Conservation (phyloP, 768 basidiomycete genomes). For the Russula lepida region DNA sequence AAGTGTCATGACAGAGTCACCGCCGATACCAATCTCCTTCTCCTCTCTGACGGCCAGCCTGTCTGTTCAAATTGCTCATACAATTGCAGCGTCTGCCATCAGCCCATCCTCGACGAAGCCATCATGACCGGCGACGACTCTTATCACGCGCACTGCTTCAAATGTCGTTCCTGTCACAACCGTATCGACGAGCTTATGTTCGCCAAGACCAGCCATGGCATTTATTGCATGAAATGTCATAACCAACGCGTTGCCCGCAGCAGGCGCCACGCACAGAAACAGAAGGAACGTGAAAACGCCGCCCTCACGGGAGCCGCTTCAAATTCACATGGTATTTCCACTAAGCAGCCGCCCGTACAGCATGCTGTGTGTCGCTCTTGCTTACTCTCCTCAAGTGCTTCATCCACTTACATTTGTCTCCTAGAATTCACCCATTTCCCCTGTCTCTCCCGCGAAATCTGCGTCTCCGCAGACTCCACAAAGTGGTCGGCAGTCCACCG, state of each 20-base stretch:
- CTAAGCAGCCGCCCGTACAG: constrained; percentile 29
- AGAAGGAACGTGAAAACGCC: constrained; percentile 45
- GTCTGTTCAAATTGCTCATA: constrained; percentile 92
- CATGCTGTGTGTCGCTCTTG: constrained; percentile 23
- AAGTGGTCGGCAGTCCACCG: not conserved
- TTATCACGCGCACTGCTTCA: constrained; percentile 98
- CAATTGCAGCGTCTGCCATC: constrained; percentile 89
- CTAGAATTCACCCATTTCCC: not conserved
- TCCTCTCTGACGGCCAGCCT: constrained; percentile 96
- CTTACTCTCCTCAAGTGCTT: not conserved
- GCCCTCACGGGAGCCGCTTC: constrained; percentile 38
- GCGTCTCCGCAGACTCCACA: not conserved
- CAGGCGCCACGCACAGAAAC: constrained; percentile 82
- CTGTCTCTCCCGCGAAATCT: not conserved
- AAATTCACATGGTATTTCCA: constrained; percentile 26
- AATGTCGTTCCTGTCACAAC: constrained; percentile 90
- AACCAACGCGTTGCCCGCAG: constrained; percentile 95
- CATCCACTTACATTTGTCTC: not conserved
- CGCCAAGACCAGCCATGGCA: constrained; percentile 95
- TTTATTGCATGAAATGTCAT: constrained; percentile 98
- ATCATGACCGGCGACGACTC: constrained; percentile 99
- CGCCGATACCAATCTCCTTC: constrained; percentile 93
- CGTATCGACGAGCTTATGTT: constrained; percentile 97
- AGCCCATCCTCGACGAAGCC: constrained; percentile 94
- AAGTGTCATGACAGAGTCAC: constrained; percentile 91